These are phyloP conservation scores for Aspergillus flavus DNA, from an alignment of 2,329 filamentous ascomycete species.

Conservation along the genomic window DNA sequence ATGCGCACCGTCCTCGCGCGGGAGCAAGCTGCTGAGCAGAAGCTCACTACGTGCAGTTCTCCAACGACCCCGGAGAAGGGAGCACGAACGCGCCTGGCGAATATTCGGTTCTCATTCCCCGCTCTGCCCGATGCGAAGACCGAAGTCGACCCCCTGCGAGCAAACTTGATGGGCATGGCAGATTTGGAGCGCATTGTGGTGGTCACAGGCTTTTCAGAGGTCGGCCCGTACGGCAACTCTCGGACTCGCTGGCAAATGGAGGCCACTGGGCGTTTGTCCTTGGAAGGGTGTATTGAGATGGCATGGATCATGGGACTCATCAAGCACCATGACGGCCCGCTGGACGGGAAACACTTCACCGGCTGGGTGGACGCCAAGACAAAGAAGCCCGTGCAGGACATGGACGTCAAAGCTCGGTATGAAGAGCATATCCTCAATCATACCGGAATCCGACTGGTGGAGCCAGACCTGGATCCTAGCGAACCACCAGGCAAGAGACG, in stretches of 20 bases:
- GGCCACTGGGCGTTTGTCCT: constrained; percentile 90
- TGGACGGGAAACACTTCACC: constrained; percentile 95
- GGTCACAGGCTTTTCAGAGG: constrained; percentile 90
- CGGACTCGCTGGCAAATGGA: constrained; percentile 99
- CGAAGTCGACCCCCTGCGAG: constrained; percentile 86
- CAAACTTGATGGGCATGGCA: constrained; percentile 95
- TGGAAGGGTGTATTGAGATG: constrained; percentile 98
- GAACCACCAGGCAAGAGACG: constrained; percentile 99
- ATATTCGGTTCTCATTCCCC: constrained; percentile 98
- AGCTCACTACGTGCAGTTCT: constrained; percentile 57
- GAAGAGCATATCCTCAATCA: constrained; percentile 96
- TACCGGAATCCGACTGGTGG: constrained; percentile 94
- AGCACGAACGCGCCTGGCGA: constrained; percentile 93
- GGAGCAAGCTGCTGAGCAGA: constrained; percentile 95
- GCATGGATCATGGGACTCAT: constrained; percentile 99
- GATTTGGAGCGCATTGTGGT: constrained; percentile 98
- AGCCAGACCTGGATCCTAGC: constrained; percentile 93
- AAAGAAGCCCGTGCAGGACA: constrained; percentile 94
- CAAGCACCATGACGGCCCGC: constrained; percentile 96
- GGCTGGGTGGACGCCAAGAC: constrained; percentile 96
- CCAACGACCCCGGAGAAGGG: constrained; percentile 73
- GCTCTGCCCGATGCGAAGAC: constrained; percentile 85
- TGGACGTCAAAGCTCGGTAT: constrained; percentile 96
- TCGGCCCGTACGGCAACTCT: constrained; percentile 89
- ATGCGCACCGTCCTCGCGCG: constrained; percentile 91